Conservation (phyloP, 148 eudicot species). For the Fagopyrum esculentum region DNA sequence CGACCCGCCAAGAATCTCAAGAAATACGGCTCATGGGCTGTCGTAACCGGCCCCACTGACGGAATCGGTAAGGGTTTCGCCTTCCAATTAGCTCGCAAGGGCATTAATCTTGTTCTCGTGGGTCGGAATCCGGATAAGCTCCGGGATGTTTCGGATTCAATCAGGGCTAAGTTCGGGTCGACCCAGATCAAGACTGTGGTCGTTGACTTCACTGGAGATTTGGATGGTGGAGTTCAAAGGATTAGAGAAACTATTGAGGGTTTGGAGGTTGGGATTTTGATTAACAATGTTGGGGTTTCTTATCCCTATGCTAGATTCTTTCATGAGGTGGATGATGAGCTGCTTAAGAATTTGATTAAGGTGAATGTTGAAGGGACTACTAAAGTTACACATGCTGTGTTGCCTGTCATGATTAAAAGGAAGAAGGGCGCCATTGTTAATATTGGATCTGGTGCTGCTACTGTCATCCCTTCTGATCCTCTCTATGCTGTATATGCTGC, state of each 20-base stretch:
- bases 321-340: slow-evolving; percentile 49
- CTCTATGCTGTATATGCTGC: slow-evolving; percentile 79
- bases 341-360: slow-evolving; percentile 43
- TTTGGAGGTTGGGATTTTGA: slow-evolving; percentile 60
- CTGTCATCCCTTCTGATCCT: slow-evolving; percentile 79
- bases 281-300: slow-evolving; percentile 65
- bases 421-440: slow-evolving; percentile 59
- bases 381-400: slow-evolving; percentile 42
- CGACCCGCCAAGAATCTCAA: slow-evolving; percentile 73
- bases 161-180: slow-evolving; percentile 29
- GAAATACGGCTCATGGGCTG: slow-evolving; percentile 94
- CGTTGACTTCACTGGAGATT: slow-evolving; percentile 42
- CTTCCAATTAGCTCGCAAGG: slow-evolving; percentile 69
- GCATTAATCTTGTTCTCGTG: slow-evolving; percentile 64
- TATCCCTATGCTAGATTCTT: slow-evolving; percentile 55
- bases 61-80: slow-evolving; percentile 93
- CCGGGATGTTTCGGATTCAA: slow-evolving; percentile 49
- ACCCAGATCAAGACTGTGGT: slow-evolving; percentile 29
- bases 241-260: slow-evolving; percentile 31
- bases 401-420: slow-evolving; percentile 49
- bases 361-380: slow-evolving; percentile 59
- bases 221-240: slow-evolving; percentile 25
- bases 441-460: slow-evolving; percentile 70
- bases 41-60: slow-evolving; percentile 88
- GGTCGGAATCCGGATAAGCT: slow-evolving; percentile 79